Base-by-base conservation (phyloP, 164 flowering plant genomes). In the Tetracentron sinense region DNA sequence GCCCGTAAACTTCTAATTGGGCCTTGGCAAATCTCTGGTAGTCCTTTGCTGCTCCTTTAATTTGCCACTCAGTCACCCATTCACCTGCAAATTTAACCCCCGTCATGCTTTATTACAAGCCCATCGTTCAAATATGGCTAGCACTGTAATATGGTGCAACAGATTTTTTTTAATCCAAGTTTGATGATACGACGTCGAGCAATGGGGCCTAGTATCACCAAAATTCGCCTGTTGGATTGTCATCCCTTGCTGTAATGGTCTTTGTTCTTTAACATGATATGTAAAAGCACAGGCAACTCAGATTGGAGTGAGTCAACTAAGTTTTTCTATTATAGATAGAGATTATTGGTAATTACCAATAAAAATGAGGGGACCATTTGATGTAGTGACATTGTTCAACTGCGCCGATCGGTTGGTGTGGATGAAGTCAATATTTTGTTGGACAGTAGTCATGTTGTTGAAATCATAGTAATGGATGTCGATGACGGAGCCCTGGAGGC, bases 41-140 rank as follows among this genome's bases (percentile, higher is more conserved):
- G 28, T 74, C 79, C 48, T 83, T 78, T 25, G 78, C 56, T 29
- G 89, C 90, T 27, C 71, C 79, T 4, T 30, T 51, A 1, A 86
- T 82, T 58, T 55, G 57, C 96, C 92, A 86, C 58, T 83, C 90
- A 33, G 85, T 85, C n/a, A 79, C 84, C 90, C 96, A 89, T 74
- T 89, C 92, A 58, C 96, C 90, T 86, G 75, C 68, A 63, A 42
- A 8, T 22, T 7, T 1, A 8, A 22, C 3, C 33, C 1, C 28
- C 22, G 6, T 44, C 48, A 35, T 33, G 14, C 8, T 33, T 33
- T 8, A 33, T 33, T 8, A 33, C 38, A 4, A 4, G 8, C 38
- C 4, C 38, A 33, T 4, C 38, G 8, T 33, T 8, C 8, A 4
- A 33, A 33, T 33, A 33, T n/a, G n/a, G n/a, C n/a, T n/a, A n/a